Evolutionary conservation across 257 asterid genomes (phyloP).

Genomic region (Ophiorrhiza pumila): DNA sequence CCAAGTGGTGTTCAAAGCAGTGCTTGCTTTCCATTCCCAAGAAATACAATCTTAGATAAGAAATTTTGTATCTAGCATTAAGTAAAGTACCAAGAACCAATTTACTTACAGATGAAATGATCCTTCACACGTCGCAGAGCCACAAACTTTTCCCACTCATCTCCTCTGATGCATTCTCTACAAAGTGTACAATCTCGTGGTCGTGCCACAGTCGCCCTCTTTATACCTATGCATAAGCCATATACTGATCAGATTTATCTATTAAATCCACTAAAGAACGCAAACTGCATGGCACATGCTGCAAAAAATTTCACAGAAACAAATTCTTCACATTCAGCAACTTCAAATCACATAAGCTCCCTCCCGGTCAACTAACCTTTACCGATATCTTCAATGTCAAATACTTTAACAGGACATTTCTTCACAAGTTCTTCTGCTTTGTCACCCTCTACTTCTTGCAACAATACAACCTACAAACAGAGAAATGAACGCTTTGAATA

Average conservation of each 20-base stretch:
- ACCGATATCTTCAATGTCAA: slow-evolving; percentile 87
- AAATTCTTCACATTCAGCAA: not conserved
- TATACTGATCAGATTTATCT: not conserved
- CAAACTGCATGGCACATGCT: not conserved
- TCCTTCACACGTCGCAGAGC: slow-evolving; percentile 75
- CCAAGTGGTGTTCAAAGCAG: not conserved
- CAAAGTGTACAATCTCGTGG: slow-evolving; percentile 89
- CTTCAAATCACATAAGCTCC: not conserved
- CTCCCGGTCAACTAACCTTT: slow-evolving; percentile 39
- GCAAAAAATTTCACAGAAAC: not conserved
- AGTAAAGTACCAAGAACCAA: not conserved
- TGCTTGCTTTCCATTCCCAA: not conserved
- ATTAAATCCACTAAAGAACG: not conserved
- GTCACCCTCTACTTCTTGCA: slow-evolving; percentile 69
- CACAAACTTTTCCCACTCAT: slow-evolving; percentile 71
- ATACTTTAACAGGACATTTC: slow-evolving; percentile 86
- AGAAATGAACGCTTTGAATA: not conserved
- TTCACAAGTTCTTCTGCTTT: slow-evolving; percentile 73
- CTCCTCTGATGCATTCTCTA: slow-evolving; percentile 85
- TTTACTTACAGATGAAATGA: slow-evolving; percentile 90
- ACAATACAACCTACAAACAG: slow-evolving; percentile 51
- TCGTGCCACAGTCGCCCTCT: slow-evolving; percentile 71
- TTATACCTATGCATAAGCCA: slow-evolving; percentile 39
- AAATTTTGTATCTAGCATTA: not conserved
- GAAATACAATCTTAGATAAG: not conserved